Base-by-base conservation (phyloP, 805 yeast species). In the Metschnikowia shivogae region DNA sequence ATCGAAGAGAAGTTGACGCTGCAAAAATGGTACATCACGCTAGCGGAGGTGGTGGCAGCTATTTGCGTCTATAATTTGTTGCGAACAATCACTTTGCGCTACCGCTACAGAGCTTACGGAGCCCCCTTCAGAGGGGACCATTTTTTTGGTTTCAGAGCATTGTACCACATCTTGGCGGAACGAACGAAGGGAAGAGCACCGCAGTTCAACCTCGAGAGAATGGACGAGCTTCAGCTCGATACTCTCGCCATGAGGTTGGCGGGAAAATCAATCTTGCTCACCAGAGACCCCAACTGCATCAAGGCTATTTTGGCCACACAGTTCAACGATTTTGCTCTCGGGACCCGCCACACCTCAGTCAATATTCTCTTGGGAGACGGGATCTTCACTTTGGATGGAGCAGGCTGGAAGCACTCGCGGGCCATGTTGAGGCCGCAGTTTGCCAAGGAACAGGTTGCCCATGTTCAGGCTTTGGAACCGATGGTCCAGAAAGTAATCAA, bases 371-470 rank as follows among this genome's bases (percentile, higher is more conserved):
- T 60, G 39, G 64, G 64, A 12, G 62, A 59, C 34, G 64, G 64
- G 2, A 59, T 60, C 34, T 60, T 60, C 46, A 60, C 64, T 6
- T 50, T 60, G 39, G 64, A 60, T 34, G 64, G 64, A 9, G 56
- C 51, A 9, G 63, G 62, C 3, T 60, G 64, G 64, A 60, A 60
- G 43, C 63, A 60, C 38, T 55, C 61, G 6, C 46, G 64, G 34
- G 55, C 63, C 6, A 54, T 60, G 63, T 57, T 60, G 53, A 50
- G 64, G 34, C 64, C 64, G 8, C 62, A 59, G 36, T 60, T 60
- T 48, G 56, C 62, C 11, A 49, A 62, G 40, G 64, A 60, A 44
- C 62, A 60, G 42, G 54, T 60, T 8, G 60, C 59, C 9, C 64
- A 60, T 31, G 62, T 60, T 31, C 50, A 48, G 43, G 44, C 55